phyloP scores from a whole-genome alignment of 2,329 filamentous ascomycete genomes.

The Capronia americana region DNA sequence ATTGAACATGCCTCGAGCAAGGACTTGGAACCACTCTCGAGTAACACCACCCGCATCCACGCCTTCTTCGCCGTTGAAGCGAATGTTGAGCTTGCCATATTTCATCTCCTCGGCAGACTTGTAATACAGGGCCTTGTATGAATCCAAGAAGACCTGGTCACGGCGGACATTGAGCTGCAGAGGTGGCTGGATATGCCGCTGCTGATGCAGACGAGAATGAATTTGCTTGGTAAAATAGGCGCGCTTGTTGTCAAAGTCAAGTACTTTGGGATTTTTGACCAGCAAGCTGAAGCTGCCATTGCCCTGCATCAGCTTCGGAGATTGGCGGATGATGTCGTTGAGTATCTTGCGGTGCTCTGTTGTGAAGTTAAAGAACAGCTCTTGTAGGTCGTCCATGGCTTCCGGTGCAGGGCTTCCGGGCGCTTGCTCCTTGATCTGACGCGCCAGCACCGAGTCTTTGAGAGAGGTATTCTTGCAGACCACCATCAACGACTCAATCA shows the following conservation, averaged over 20 bases:
- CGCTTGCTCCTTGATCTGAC: constrained; percentile 68
- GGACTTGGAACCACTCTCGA: constrained; percentile 98
- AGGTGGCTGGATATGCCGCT: constrained; percentile 74
- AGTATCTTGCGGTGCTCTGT: constrained; percentile 97
- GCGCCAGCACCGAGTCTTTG: constrained; percentile 66
- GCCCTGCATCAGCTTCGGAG: constrained; percentile 84
- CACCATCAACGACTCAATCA: constrained; percentile 98
- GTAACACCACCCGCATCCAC: constrained; percentile 97
- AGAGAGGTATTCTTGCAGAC: constrained; percentile 97
- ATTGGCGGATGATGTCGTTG: constrained; percentile 95
- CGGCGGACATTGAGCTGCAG: constrained; percentile 89
- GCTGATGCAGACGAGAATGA: constrained; percentile 74
- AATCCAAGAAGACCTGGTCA: constrained; percentile 96
- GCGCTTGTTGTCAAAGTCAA: constrained; percentile 99
- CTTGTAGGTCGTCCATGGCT: constrained; percentile 67
- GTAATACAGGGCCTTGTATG: constrained; percentile 97
- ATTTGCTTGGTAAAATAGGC: constrained; percentile 97
- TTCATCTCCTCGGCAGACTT: constrained; percentile 98
- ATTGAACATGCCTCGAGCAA: constrained; percentile 98
- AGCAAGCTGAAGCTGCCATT: constrained; percentile 94
- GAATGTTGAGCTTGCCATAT: constrained; percentile 96
- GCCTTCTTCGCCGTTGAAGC: constrained; percentile 96
- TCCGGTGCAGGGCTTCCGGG: constrained; percentile 74
- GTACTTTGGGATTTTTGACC: constrained; percentile 97
- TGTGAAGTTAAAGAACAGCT: constrained; percentile 94